Conservation (phyloP, 2,329 filamentous ascomycete species). For the Didymella keratinophila region DNA sequence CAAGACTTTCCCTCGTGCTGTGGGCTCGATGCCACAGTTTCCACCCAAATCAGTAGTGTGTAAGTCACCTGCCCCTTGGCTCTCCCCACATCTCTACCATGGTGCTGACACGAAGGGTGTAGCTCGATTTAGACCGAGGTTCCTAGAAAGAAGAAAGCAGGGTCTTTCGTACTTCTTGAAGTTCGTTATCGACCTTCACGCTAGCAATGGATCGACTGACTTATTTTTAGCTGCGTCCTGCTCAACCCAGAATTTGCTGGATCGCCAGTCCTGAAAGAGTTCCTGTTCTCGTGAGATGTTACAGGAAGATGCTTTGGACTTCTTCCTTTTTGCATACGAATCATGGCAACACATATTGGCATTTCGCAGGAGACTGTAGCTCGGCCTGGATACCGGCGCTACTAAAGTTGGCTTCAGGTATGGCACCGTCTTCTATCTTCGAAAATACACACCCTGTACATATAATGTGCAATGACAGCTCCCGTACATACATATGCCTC, state of each 20-base stretch:
- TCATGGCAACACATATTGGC: background rate
- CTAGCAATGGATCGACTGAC: conserved; percentile 40
- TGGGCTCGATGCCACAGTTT: conserved; percentile 84
- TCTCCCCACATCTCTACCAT: conserved; percentile 27
- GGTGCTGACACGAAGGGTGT: conserved; percentile 30
- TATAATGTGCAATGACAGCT: conserved; percentile 11
- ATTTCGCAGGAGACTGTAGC: background rate
- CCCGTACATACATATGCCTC: background rate
- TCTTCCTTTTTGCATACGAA: conserved; percentile 2
- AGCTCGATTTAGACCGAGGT: conserved; percentile 77
- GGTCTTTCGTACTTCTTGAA: conserved; percentile 94
- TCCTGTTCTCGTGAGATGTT: conserved; percentile 69
- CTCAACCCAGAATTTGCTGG: conserved; percentile 93
- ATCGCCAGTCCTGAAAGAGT: conserved; percentile 89
- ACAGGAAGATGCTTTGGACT: background rate
- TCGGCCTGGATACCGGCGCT: background rate
- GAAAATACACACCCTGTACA: conserved; percentile 2
- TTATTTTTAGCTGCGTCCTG: conserved; percentile 75
- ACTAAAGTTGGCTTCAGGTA: background rate
- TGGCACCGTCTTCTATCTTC: background rate
- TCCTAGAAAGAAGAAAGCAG: conserved; percentile 82
- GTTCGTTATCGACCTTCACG: conserved; percentile 56
- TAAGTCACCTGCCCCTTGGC: conserved; percentile 53
- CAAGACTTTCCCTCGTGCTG: conserved; percentile 82
- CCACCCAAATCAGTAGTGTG: conserved; percentile 92